Evolutionary conservation across 805 yeast species (phyloP).

Genomic region (Candida namnaoensis): DNA sequence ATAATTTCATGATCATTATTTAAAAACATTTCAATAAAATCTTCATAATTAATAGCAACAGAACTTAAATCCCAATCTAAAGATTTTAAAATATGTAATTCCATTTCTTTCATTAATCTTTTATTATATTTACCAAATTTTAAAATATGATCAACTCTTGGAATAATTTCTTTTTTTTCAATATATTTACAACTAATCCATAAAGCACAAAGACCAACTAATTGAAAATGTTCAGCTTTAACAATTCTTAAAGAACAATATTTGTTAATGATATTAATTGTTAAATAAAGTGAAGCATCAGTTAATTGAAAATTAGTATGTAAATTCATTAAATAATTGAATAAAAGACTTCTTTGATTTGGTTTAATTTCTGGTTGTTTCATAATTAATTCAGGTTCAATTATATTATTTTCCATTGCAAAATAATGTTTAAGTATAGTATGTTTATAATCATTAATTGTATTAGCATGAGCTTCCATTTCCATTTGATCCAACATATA

Average conservation of each 20-base stretch:
- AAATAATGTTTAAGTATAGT: conserved; percentile 24
- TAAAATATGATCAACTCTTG: conserved; percentile 40
- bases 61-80: conserved; percentile 57
- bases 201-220: conserved; percentile 77
- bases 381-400: conserved; percentile 19
- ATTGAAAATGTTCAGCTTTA: conserved; percentile 74
- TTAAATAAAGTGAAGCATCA: conserved; percentile 56
- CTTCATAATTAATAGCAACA: conserved; percentile 45
- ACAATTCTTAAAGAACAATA: conserved; percentile 79
- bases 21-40: conserved; percentile 50
- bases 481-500: not conserved
- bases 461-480: not conserved
- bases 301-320: conserved; percentile 55
- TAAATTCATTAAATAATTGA: conserved; percentile 74
- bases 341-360: conserved; percentile 63
- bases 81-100: conserved; percentile 53
- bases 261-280: conserved; percentile 71
- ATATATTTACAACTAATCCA: conserved; percentile 84
- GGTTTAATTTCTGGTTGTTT: conserved; percentile 32
- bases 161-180: conserved; percentile 60
- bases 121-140: conserved; percentile 47
- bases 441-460: not conserved
- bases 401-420: conserved; percentile 21
- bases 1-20: conserved; percentile 19
- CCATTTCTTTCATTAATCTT: conserved; percentile 56